Conservation (phyloP, 129 eudicot genomes). For the Scalesia atractyloides region DNA sequence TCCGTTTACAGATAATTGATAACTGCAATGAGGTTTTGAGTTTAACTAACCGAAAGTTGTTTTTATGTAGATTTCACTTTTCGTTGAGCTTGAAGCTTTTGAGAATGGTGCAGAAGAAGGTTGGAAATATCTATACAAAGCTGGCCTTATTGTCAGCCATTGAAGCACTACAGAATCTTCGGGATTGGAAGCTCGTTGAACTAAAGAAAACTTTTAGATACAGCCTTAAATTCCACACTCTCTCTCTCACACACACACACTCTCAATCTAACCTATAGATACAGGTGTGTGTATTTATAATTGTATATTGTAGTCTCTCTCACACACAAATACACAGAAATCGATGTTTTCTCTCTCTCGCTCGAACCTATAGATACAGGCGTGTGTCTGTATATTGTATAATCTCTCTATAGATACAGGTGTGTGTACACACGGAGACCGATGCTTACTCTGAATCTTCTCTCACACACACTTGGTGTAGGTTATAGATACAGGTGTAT, state of each 20-base stretch:
- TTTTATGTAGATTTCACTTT: slow-evolving; percentile 6
- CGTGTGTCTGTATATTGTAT: slow-evolving; percentile 1
- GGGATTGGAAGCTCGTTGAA: slow-evolving; percentile 31
- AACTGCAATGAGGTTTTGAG: slow-evolving; percentile 21
- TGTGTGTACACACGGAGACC: neutral
- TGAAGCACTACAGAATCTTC: slow-evolving; percentile 33
- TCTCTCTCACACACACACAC: slow-evolving; percentile 7
- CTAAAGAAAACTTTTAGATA: slow-evolving; percentile 8
- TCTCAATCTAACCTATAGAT: slow-evolving; percentile 4
- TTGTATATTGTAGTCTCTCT: too few relatives aligned
- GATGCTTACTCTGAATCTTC: slow-evolving; percentile 9
- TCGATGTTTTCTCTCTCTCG: neutral
- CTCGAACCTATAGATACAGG: slow-evolving; percentile 10
- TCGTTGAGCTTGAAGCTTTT: slow-evolving; percentile 24
- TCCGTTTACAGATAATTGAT: neutral
- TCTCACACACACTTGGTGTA: too few relatives aligned
- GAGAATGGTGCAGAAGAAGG: slow-evolving; percentile 15
- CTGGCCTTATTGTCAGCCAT: slow-evolving; percentile 34
- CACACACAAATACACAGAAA: neutral
- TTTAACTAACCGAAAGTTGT: slow-evolving; percentile 25
- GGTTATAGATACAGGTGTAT: too few relatives aligned
- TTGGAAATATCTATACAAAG: slow-evolving; percentile 17
- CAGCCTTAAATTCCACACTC: slow-evolving; percentile 15
- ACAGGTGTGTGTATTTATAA: too few relatives aligned
- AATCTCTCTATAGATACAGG: neutral